phyloP scores from a whole-genome alignment of 164 flowering plant genomes.

The Nymphaea colorata region DNA sequence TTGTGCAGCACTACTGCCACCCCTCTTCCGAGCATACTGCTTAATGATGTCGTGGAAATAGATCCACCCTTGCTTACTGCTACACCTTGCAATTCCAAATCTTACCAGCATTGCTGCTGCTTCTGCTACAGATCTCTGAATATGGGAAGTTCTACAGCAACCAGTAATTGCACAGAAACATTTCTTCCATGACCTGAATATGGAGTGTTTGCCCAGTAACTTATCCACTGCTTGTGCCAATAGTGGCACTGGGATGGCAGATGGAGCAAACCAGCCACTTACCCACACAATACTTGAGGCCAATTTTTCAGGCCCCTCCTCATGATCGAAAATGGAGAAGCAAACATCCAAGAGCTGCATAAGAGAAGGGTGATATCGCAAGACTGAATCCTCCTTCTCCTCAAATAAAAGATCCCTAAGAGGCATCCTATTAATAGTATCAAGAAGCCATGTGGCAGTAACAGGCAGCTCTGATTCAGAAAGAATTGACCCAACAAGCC shows the following conservation, averaged over 20 bases:
- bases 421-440: constrained; percentile 79
- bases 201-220: constrained; percentile 42
- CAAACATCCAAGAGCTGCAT: constrained; percentile 86
- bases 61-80: constrained; percentile 40
- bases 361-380: constrained; percentile 54
- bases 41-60: constrained; percentile 57
- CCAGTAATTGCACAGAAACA: constrained; percentile 45
- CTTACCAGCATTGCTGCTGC: constrained; percentile 71
- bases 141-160: constrained; percentile 42
- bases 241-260: constrained; percentile 49
- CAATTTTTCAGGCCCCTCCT: constrained; percentile 75
- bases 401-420: constrained; percentile 44
- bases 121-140: constrained; percentile 61
- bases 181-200: constrained; percentile 36
- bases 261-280: constrained; percentile 90
- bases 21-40: constrained; percentile 61
- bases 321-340: constrained; percentile 92
- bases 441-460: constrained; percentile 69
- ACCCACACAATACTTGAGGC: constrained; percentile 85
- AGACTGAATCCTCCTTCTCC: constrained; percentile 32
- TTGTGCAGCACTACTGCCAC: constrained; percentile 38
- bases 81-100: constrained; percentile 66
- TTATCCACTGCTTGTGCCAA: constrained; percentile 60
- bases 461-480: constrained; percentile 92
- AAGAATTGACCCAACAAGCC: constrained; percentile 68